Evolutionary conservation across 75 land plant species (phyloP).

Genomic region (Sequoia sempervirens): DNA sequence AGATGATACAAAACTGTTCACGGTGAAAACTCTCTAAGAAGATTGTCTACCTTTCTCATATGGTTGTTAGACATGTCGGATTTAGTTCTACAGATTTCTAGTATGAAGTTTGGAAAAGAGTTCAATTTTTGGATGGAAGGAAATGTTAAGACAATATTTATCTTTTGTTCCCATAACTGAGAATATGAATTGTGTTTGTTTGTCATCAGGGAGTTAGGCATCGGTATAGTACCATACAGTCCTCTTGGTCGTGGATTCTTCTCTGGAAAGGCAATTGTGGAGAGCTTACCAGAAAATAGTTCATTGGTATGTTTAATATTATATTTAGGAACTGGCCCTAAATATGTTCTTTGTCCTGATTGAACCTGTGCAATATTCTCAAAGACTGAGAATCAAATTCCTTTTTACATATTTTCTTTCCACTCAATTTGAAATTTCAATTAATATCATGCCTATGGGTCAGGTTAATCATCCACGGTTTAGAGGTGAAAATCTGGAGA

Average conservation of each 20-base stretch:
- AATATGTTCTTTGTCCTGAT: not conserved
- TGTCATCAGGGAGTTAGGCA: constrained; percentile 53
- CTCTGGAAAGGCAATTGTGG: constrained; percentile 44
- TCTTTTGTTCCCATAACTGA: not conserved
- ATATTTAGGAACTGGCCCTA: not conserved
- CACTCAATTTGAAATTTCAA: not conserved
- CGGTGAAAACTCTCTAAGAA: not conserved
- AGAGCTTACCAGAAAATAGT: constrained; percentile 30
- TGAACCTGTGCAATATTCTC: not conserved
- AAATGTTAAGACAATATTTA: not conserved
- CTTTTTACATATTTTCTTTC: not conserved
- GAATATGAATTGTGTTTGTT: not conserved
- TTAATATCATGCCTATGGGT: not conserved
- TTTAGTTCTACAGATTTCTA: not conserved
- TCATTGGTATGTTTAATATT: constrained; percentile 22
- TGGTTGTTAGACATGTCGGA: not conserved
- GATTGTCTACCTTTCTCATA: not conserved
- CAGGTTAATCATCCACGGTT: constrained; percentile 35
- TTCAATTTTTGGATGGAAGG: not conserved
- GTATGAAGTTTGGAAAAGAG: not conserved
- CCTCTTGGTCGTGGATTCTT: constrained; percentile 75
- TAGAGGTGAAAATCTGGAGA: constrained; percentile 31
- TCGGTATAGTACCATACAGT: constrained; percentile 63
- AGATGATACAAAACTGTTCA: not conserved
- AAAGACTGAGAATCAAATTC: not conserved